Evolutionary conservation across 208 protist species (phyloP), one percentile per base, ranked within the genome.

Genomic region (Leishmania guyanensis): DNA sequence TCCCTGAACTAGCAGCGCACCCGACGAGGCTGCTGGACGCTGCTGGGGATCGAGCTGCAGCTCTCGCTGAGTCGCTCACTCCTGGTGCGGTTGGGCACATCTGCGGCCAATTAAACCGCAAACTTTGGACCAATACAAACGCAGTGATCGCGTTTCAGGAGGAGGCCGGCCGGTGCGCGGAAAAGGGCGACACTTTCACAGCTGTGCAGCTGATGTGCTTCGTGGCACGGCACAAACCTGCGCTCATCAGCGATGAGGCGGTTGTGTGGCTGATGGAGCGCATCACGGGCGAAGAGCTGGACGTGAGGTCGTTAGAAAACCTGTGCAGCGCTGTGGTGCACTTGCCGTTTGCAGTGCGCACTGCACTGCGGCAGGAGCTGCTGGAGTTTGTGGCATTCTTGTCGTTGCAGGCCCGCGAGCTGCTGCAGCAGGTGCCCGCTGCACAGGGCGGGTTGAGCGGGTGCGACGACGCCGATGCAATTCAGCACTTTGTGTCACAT

Each of bases 201-300:
- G 84, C 86, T 2, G 83, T 95, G 33, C 89, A 96, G 77, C 76
- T 91, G 17, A 89, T 97, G 62, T 82, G 70, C 50, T 96, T 95
- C 73, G 77, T 96, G 17, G 86, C 80, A 46, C 87, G 90, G 20
- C 92, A 95, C 60, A 87, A 93, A n/a, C 78, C 79, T 43, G 71
- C 86, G 75, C 76, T 82, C 53, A 86, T 95, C 64, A 87, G 80
- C 75, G 71, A 82, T 14, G 91, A 94, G 77, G 84, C 84, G 26
- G 66, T 96, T 14, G 87, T 91, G 74, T 94, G 90, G 77, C 79
- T 96, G 74, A 82, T 91, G 64, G 92, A 96, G 88, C 88, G 90
- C n/a, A 48, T 97, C 8, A 74, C 90, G 26, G 88, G 88, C 43
- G 88, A 89, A 43, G 79, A 86, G 58, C 77, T 96, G 22, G 94